Percentiles rank a stretch among this genome's conserved stretches.
Evolutionary conservation across 257 asterid species (phyloP).

Genomic region (Solanum pimpinellifolium): DNA sequence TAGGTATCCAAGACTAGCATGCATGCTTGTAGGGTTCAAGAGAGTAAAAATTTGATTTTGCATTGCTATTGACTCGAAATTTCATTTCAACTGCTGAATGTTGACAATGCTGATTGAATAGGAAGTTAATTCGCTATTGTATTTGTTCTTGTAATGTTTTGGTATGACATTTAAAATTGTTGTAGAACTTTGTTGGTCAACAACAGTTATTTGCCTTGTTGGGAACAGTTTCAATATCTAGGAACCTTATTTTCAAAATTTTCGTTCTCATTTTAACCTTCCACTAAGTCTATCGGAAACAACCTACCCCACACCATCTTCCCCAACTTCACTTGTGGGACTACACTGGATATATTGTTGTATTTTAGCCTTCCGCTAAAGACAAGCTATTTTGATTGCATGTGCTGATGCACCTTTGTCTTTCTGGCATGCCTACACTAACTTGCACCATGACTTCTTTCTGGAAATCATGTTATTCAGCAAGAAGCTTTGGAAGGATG

Average conservation of each 20-base stretch:
- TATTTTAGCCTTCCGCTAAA: not conserved
- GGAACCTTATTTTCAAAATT: not conserved
- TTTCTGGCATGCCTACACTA: not conserved
- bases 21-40: not conserved
- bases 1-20: not conserved
- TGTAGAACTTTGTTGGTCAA: not conserved
- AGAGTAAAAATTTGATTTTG: not conserved
- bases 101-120: not conserved
- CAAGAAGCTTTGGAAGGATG: not conserved
- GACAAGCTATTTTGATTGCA: not conserved
- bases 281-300: not conserved
- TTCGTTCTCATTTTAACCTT: not conserved
- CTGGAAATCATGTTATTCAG: not conserved
- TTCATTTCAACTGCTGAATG: not conserved
- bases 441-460: not conserved
- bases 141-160: not conserved
- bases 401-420: not conserved
- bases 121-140: not conserved
- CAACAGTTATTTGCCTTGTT: not conserved
- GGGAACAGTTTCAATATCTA: not conserved
- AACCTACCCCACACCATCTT: not conserved
- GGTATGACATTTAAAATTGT: not conserved
- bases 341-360: not conserved
- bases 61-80: not conserved
- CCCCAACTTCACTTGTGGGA: not conserved